These are phyloP conservation scores for Globisporangium abappressorium DNA, from an alignment of 352 stramenopile genomes.

Conservation along the genomic window DNA sequence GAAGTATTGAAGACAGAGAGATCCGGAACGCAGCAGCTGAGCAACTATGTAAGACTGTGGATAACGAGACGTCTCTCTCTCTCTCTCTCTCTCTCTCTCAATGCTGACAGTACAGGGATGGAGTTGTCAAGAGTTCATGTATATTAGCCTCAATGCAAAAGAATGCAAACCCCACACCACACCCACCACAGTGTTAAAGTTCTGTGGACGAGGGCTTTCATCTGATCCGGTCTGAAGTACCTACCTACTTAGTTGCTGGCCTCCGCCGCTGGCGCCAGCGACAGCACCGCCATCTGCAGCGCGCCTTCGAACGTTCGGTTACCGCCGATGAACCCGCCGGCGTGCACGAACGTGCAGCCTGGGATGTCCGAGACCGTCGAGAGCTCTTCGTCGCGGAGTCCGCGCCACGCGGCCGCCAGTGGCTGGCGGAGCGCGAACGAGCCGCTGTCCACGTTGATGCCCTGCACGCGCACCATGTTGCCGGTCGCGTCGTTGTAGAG, in stretches of 20 bases:
- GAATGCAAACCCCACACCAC: background rate
- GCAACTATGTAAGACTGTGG: background rate
- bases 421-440: conserved; percentile 93
- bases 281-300: conserved; percentile 91
- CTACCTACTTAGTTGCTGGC: background rate
- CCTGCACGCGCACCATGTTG: conserved; percentile 95
- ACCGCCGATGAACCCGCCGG: conserved; percentile 98
- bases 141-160: background rate
- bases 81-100: background rate
- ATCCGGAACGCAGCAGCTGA: background rate
- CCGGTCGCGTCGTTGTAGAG: conserved; percentile 94
- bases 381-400: conserved; percentile 93
- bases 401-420: conserved; percentile 91
- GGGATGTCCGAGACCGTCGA: conserved; percentile 85
- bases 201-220: background rate
- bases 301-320: conserved; percentile 95
- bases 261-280: conserved; percentile 24
- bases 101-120: background rate
- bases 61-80: background rate
- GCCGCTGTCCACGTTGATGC: conserved; percentile 91
- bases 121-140: background rate
- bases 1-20: too few species aligned
- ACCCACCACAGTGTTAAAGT: background rate
- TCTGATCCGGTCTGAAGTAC: background rate
- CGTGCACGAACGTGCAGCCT: conserved; percentile 97